These are phyloP conservation scores for Cercospora janseana DNA, from an alignment of 2,329 filamentous ascomycete species.

Conservation along the genomic window DNA sequence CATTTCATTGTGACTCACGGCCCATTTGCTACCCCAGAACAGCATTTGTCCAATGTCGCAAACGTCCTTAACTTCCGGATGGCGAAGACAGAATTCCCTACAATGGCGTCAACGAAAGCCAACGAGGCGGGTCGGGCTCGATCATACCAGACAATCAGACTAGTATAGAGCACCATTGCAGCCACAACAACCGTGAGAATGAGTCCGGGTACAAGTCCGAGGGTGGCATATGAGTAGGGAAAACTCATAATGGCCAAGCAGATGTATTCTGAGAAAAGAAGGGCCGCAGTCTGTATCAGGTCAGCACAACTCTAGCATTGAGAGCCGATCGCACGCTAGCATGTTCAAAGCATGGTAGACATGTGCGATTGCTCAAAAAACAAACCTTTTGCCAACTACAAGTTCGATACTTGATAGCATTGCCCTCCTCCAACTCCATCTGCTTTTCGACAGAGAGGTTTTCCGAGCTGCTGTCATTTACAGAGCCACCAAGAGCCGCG, in stretches of 20 bases:
- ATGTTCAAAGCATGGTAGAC: too few species aligned
- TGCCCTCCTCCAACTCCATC: constrained; percentile 71
- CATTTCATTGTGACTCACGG: too few species aligned
- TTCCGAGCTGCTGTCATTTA: constrained; percentile 27
- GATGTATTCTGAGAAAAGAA: constrained; percentile 94
- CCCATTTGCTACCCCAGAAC: constrained; percentile 79
- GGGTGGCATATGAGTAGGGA: constrained; percentile 83
- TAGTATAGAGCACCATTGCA: constrained; percentile 78
- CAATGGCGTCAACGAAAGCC: not conserved
- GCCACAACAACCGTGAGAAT: constrained; percentile 81
- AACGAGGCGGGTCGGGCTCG: not conserved
- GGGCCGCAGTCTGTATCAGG: constrained; percentile 71
- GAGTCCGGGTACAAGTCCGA: constrained; percentile 81
- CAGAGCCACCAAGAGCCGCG: constrained; percentile 15
- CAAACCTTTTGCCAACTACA: constrained; percentile 86
- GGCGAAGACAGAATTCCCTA: constrained; percentile 86
- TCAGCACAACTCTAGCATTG: not conserved
- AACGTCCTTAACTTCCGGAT: constrained; percentile 87
- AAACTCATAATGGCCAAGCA: constrained; percentile 94
- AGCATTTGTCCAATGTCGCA: constrained; percentile 95
- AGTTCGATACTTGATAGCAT: constrained; percentile 85
- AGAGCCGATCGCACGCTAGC: too few species aligned
- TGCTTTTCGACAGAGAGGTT: constrained; percentile 59
- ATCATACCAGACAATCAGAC: constrained; percentile 60
- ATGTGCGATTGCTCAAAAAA: too few species aligned